Conservation (phyloP, 345 rosid species). For the Passiflora organensis region DNA sequence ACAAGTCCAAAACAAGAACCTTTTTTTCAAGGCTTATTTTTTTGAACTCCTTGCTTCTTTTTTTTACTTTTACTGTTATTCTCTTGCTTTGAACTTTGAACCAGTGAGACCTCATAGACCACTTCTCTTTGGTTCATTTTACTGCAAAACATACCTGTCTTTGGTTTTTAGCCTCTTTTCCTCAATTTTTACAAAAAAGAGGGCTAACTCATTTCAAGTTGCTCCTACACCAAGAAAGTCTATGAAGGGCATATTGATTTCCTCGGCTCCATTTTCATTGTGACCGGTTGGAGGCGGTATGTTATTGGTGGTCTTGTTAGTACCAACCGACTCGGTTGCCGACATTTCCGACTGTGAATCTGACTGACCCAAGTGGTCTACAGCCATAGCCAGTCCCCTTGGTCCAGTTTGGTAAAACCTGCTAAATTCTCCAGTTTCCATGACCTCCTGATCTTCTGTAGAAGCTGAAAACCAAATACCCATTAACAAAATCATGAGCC, state of each 20-base stretch:
- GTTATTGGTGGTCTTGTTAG: slow-evolving; percentile 16
- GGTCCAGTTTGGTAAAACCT: slow-evolving; percentile 17
- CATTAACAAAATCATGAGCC: neutral
- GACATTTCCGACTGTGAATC: slow-evolving; percentile 59
- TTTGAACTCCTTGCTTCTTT: neutral
- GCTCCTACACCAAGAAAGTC: slow-evolving; percentile 74
- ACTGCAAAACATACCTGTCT: neutral
- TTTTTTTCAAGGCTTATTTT: neutral
- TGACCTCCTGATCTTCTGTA: slow-evolving; percentile 20
- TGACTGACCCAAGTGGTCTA: slow-evolving; percentile 35
- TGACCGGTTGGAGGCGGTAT: slow-evolving; percentile 16
- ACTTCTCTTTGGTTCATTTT: neutral
- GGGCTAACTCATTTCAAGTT: slow-evolving; percentile 5
- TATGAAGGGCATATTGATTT: slow-evolving; percentile 34
- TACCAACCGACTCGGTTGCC: slow-evolving; percentile 41
- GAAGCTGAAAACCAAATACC: slow-evolving; percentile 20
- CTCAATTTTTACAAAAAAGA: neutral
- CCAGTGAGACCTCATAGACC: neutral
- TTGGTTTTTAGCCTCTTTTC: neutral
- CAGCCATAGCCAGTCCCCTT: slow-evolving; percentile 14
- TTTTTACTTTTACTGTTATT: neutral
- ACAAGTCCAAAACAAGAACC: slow-evolving; percentile 13
- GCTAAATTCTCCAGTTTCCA: slow-evolving; percentile 14
- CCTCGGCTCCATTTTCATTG: slow-evolving; percentile 16
- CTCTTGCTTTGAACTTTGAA: neutral